Evolutionary conservation across 192 early-diverging fungal species (phyloP), one percentile per base, ranked within the genome.

Genomic region (Backusella sp.): DNA sequence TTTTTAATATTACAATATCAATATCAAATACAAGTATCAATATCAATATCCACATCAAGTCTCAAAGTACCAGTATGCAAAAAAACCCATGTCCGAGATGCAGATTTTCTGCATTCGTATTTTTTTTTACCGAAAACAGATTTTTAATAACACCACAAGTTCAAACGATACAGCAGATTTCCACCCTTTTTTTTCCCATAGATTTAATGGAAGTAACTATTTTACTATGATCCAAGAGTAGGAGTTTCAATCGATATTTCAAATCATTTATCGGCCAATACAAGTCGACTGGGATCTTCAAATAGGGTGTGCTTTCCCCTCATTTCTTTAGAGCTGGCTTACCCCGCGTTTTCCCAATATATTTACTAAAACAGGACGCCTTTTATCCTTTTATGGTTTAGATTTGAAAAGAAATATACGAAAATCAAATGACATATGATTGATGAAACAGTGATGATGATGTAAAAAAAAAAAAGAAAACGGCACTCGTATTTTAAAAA

Each of bases 281-380:
- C 56, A 11, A 62, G 23, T 28, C 4, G 4, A 56, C 8, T 21
- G 8, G 8, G 2, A n/a, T 11, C n/a, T 23, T 11, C 26, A 12
- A 62, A 28, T 62, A 62, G 46, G 46, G 3, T 4, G 56, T 28
- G 9, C 12, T 28, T 28, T n/a, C 56, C 26, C 56, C 9, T 28
- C 26, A 62, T 28, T 62, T 28, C n/a, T 62, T 23, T 62, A 44
- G 42, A 17, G 42, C 42, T 44, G 11, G 23, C 4, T 28, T 62
- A 62, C 56, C 56, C 56, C 56, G 56, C 56, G 56, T 62, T 62
- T 23, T 62, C 56, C 56, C 56, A 62, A 62, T 28, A 28, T 12
- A 62, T 28, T 28, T 62, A 28, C 56, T 12, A 62, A 28, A 62
- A 62, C 26, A 8, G 26, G 56, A 62, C n/a, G 3, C 21, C 8